These are phyloP conservation scores for Diplocarpon mali DNA, from an alignment of 2,329 filamentous ascomycete genomes.

Conservation along the genomic window DNA sequence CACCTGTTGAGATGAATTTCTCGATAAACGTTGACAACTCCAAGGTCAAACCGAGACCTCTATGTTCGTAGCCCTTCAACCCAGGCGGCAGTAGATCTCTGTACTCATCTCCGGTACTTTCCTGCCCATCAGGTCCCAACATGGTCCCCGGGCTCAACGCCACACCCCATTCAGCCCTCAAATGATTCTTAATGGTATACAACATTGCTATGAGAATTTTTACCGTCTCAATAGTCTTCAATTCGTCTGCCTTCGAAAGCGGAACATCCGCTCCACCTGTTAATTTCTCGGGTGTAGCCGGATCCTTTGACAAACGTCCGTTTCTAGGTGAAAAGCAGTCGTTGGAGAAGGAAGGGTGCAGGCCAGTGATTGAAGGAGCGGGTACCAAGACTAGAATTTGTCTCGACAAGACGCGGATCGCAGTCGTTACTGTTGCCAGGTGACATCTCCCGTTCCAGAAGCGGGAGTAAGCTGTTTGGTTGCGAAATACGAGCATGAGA, in stretches of 20 bases:
- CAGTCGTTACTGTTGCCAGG: conserved; percentile 45
- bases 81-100: conserved; percentile 38
- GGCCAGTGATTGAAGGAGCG: conserved; percentile 20
- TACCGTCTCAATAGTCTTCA: conserved; percentile 45
- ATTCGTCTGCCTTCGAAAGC: conserved; percentile 21
- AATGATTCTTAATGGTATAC: conserved; percentile 52
- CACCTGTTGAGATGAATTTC: conserved; percentile 44
- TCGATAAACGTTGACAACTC: conserved; percentile 50
- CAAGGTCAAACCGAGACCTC: conserved; percentile 47
- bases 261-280: neutral
- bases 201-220: conserved; percentile 49
- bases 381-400: conserved; percentile 35
- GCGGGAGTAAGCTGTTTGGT: conserved; percentile 36
- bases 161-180: conserved; percentile 50
- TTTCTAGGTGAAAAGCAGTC: conserved; percentile 15
- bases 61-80: conserved; percentile 42
- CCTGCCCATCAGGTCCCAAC: conserved; percentile 25
- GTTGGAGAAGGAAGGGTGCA: conserved; percentile 16
- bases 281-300: neutral
- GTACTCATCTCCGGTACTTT: conserved; percentile 35
- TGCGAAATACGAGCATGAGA: conserved; percentile 57
- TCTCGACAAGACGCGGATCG: conserved; percentile 46
- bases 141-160: conserved; percentile 25
- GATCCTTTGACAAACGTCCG: conserved; percentile 9
- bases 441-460: conserved; percentile 41